Percentiles rank a stretch among this genome's conserved stretches.
These are phyloP conservation scores for Mitragyna speciosa DNA, from an alignment of 257 asterid species.

Conservation along the genomic window DNA sequence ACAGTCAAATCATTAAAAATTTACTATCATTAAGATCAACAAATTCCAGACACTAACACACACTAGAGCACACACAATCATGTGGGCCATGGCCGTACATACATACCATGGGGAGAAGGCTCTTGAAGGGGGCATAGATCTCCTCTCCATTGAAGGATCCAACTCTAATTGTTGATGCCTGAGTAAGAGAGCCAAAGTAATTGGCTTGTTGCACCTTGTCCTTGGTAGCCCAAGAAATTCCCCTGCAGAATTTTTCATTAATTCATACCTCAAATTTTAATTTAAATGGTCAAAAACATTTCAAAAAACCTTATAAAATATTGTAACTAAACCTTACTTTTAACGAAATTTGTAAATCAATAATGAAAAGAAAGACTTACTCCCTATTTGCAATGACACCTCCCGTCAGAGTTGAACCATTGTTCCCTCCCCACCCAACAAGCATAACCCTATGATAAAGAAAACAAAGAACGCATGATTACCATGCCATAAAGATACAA, in stretches of 20 bases:
- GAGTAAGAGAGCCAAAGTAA: slow-evolving; percentile 92
- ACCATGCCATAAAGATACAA: background rate
- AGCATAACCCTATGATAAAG: slow-evolving; percentile 73
- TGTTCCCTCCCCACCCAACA: slow-evolving; percentile 99
- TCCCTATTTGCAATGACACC: slow-evolving; percentile 91
- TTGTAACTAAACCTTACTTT: background rate
- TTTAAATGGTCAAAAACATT: slow-evolving; percentile 1
- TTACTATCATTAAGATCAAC: background rate
- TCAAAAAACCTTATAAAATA: background rate
- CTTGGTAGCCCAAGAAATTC: slow-evolving; percentile 98
- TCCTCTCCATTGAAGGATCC: slow-evolving; percentile 98
- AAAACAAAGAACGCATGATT: background rate
- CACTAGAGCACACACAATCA: too few relatives aligned
- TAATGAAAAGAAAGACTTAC: slow-evolving; percentile 44
- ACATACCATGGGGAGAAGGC: slow-evolving; percentile 91
- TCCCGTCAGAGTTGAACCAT: slow-evolving; percentile 89
- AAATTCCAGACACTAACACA: too few relatives aligned
- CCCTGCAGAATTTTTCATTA: slow-evolving; percentile 48
- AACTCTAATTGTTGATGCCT: slow-evolving; percentile 84
- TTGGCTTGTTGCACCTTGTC: slow-evolving; percentile 91
- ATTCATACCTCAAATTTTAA: slow-evolving; percentile 25
- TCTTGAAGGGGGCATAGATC: slow-evolving; percentile 94
- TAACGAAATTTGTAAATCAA: background rate
- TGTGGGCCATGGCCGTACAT: background rate
- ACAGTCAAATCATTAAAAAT: slow-evolving; percentile 17